Evolutionary conservation across 176 grass and related monocot species (phyloP), one percentile per base, ranked within the genome.

Genomic region (Oryza meyeriana): DNA sequence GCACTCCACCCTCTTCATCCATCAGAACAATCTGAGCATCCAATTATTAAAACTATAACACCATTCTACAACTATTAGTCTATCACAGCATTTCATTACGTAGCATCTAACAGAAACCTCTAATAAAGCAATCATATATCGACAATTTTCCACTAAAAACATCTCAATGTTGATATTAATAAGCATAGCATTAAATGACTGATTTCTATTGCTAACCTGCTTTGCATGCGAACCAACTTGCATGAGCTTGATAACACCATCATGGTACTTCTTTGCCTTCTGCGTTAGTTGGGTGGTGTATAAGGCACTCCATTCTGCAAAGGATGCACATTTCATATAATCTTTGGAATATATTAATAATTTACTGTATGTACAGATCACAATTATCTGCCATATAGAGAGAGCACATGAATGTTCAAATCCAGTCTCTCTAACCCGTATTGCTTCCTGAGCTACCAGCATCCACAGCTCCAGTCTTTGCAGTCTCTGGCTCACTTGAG

Each of bases 181-280:
- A 71, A 81, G 66, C 40, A 83, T 77, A 18, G 8, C 64, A 83
- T 72, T 29, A 44, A 73, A 59, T 35, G 22, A 47, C 10, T 79
- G 22, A 33, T 24, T 3, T 16, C 34, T 31, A 75, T 82, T 36
- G 31, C 71, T 89, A 55, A 94, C 95, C 92, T 98, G 88, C 74
- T 89, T 91, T 74, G 74, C 76, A n/a, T 76, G 86, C 16, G 83
- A 85, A 79, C 90, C 90, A 85, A 66, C 29, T 81, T 86, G 85
- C 20, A 83, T 45, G 44, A 98, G 41, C 77, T 63, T 83, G 75
- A 98, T 67, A 67, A 83, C 34, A 14, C 95, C 92, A 88, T 98
- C 88, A 86, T 94, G 92, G 73, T 89, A 93, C 64, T 93, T 94
- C 77, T 98, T 98, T 84, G 88, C 83, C 25, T 94, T 94, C 36